Evolutionary conservation across 2,329 filamentous ascomycete genomes (phyloP).

Genomic region (Sclerotinia subarctica): DNA sequence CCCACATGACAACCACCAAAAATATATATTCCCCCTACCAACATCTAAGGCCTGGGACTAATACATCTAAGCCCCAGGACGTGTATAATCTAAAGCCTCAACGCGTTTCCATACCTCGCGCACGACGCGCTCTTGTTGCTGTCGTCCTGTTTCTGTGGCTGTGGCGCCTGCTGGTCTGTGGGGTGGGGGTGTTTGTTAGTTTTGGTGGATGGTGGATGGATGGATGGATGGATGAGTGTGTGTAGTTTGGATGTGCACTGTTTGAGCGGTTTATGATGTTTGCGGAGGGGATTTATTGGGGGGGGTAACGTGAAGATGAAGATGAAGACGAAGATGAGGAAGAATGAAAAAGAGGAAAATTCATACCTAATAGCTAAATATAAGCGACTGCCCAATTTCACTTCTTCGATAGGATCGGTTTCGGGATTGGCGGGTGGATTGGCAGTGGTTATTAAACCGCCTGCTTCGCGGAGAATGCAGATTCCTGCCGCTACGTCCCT

Average conservation of each 20-base stretch:
- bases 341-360: too few species aligned
- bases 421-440: constrained; percentile 62
- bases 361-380: constrained; percentile 64
- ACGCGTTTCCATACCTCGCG: constrained; percentile 72
- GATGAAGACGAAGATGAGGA: too few species aligned
- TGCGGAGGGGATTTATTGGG: neutral
- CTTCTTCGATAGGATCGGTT: constrained; percentile 56
- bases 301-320: too few species aligned
- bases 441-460: constrained; percentile 69
- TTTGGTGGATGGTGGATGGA: too few species aligned
- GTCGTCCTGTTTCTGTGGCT: constrained; percentile 57
- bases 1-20: too few species aligned
- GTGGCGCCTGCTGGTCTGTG: constrained; percentile 57
- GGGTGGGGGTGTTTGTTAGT: neutral
- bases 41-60: too few species aligned
- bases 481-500: constrained; percentile 75
- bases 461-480: constrained; percentile 69
- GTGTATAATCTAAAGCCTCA: constrained; percentile 60
- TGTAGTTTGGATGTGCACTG: neutral
- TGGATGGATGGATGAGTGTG: too few species aligned
- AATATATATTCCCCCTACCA: too few species aligned
- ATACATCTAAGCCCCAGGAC: constrained; percentile 51
- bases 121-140: constrained; percentile 67
- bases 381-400: constrained; percentile 61
- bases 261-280: too few species aligned